A percentile compares a stretch with the other conserved stretches of the same genome.
Conservation (phyloP, 2,329 filamentous ascomycete species). For the Grosmannia huntii region DNA sequence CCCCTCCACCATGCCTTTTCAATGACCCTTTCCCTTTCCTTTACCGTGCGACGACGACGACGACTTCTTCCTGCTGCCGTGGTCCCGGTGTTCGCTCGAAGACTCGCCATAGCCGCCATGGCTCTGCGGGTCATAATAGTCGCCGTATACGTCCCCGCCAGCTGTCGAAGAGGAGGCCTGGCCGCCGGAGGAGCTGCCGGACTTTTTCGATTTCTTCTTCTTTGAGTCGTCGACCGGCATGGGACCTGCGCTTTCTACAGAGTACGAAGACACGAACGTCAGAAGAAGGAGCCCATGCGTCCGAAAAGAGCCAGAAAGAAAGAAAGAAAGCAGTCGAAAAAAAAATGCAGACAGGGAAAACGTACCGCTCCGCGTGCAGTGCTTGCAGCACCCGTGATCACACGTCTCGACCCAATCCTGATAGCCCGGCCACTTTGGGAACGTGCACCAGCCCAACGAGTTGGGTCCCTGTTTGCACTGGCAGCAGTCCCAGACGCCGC, state of each 20-base stretch:
- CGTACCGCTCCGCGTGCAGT: slow-evolving; percentile 32
- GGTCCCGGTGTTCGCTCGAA: neutral
- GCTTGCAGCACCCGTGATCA: slow-evolving; percentile 39
- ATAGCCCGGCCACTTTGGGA: slow-evolving; percentile 17
- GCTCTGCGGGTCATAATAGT: neutral
- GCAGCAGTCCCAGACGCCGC: slow-evolving; percentile 41
- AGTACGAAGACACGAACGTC: too few relatives aligned
- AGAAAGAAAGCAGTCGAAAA: neutral
- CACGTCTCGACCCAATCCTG: slow-evolving; percentile 29
- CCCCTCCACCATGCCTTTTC: neutral
- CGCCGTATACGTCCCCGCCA: neutral
- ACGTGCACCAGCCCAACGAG: slow-evolving; percentile 38
- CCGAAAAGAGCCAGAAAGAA: neutral
- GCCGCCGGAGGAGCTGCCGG: neutral
- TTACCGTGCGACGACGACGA: neutral
- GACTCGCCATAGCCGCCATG: neutral
- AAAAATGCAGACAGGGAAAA: slow-evolving; percentile 1
- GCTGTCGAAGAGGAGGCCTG: neutral
- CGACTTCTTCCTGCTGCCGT: neutral
- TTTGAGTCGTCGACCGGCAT: slow-evolving; percentile 7
- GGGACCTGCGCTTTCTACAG: slow-evolving; percentile 9
- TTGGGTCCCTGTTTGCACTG: slow-evolving; percentile 38
- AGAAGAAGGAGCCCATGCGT: neutral
- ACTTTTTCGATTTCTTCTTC: slow-evolving; percentile 6
- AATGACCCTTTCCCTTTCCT: neutral